Base-by-base conservation (phyloP, 306 rosid species). In the Prunus dulcis region DNA sequence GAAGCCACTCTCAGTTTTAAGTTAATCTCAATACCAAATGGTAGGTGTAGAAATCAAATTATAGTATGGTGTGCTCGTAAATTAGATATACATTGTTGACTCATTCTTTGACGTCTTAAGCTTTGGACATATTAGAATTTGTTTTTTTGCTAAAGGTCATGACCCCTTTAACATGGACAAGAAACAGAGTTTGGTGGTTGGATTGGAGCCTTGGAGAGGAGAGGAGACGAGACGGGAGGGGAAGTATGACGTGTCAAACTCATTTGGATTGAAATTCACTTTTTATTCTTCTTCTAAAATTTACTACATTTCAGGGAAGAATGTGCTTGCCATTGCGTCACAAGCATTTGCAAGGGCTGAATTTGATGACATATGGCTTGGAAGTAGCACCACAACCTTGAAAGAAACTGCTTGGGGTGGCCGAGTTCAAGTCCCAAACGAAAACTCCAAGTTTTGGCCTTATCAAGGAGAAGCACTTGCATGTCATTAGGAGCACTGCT, bases 291-390 rank as follows among this genome's bases (percentile, higher is more conserved):
- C 43, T 30, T 63, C 1, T 30, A 34, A 63, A 27, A 7, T 11
- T 38, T 57, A 38, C 55, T 43, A 57, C 43, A 46, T 57, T 22
- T 57, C 53, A 23, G 67, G 43, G 2, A 57, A 41, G 28, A 2
- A 17, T 6, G 23, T 20, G 34, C 52, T 12, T 55, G 20, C 53
- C 76, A 23, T 12, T 23, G n/a, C 2, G 22, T 56, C 22, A 56
- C 20, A 55, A 38, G 34, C 22, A 14, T 4, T 9, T 13, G 56
- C 55, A 2, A 43, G 12, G 66, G 67, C 56, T 58, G 67, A 43
- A 72, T 57, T 72, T 23, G 76, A 55, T 72, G 56, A 58, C 67
- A 30, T 30, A 63, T 52, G 9, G n/a, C 57, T 13, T 51, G 18
- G n/a, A 51, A 17, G 7, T 13, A 1, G 8, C n/a, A 4, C 43